These are phyloP conservation scores for Hemisphaericaspora xylofermentans DNA, from an alignment of 1,139 yeast genomes.

Conservation along the genomic window DNA sequence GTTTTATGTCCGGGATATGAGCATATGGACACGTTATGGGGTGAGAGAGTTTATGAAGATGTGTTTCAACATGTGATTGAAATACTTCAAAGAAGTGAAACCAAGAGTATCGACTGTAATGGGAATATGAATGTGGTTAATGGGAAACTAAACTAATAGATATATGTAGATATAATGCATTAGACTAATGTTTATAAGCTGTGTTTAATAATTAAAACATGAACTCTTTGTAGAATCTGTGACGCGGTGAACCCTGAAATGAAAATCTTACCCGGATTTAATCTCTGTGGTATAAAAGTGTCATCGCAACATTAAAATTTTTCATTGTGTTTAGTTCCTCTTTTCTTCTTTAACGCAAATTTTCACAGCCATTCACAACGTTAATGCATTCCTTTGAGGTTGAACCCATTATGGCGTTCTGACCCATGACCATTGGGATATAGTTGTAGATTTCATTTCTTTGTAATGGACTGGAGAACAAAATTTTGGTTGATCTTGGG, in stretches of 20 bases:
- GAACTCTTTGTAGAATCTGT: too few species aligned
- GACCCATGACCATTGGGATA: slow-evolving; percentile 78
- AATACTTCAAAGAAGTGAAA: slow-evolving; percentile 7
- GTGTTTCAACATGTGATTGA: slow-evolving; percentile 23
- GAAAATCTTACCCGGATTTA: slow-evolving; percentile 2
- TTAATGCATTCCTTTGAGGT: slow-evolving; percentile 73
- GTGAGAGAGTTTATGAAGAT: slow-evolving; percentile 27
- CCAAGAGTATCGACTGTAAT: background rate
- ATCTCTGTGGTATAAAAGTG: background rate
- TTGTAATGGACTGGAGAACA: slow-evolving; percentile 62
- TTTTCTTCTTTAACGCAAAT: slow-evolving; percentile 53
- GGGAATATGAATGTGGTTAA: background rate
- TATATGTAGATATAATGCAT: background rate
- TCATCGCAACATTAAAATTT: slow-evolving; percentile 13
- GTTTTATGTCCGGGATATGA: slow-evolving; percentile 29
- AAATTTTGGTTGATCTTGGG: slow-evolving; percentile 67
- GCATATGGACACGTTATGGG: slow-evolving; percentile 41
- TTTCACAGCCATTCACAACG: slow-evolving; percentile 65
- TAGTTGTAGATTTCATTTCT: slow-evolving; percentile 38
- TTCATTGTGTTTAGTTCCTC: slow-evolving; percentile 13
- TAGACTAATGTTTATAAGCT: background rate
- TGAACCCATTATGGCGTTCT: slow-evolving; percentile 69
- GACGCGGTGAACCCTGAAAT: background rate
- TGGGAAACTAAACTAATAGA: background rate
- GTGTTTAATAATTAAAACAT: too few species aligned